phyloP scores from a whole-genome alignment of 441 rosid species.

The Populus tomentosa region DNA sequence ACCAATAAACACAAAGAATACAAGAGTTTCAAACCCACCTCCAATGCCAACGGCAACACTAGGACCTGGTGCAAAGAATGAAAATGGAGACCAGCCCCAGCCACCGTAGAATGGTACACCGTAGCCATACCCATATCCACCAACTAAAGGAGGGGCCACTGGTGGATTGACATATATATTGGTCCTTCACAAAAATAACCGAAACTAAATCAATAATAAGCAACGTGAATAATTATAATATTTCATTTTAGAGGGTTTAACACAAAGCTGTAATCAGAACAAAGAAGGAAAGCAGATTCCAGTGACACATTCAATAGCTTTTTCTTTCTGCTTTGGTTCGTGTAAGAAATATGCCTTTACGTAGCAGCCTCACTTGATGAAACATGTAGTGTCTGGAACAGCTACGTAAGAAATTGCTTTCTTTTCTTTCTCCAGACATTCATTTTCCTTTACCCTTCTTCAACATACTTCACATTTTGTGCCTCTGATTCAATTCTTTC shows the following conservation, averaged over 20 bases:
- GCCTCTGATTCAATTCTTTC: neutral
- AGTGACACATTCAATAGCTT: neutral
- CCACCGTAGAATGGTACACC: constrained; percentile 74
- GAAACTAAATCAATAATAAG: neutral
- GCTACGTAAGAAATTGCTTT: neutral
- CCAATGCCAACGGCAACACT: constrained; percentile 71
- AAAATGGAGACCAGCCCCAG: constrained; percentile 93
- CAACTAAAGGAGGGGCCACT: constrained; percentile 77
- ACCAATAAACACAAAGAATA: constrained; percentile 70
- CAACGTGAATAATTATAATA: neutral
- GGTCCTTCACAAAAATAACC: constrained; percentile 45
- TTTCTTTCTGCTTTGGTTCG: neutral
- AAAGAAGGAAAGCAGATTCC: neutral
- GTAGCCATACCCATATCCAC: constrained; percentile 89
- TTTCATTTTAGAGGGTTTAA: neutral
- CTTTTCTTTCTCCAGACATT: neutral
- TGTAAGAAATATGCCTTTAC: neutral
- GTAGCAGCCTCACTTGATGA: neutral
- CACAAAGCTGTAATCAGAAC: neutral
- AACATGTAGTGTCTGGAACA: neutral
- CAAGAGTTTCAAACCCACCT: constrained; percentile 68
- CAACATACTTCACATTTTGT: neutral
- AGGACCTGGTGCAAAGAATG: constrained; percentile 83
- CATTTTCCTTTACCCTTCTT: neutral
- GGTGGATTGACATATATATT: constrained; percentile 85